phyloP scores from a whole-genome alignment of 192 early-diverging fungal species.

The Backusella parvicylindrica region DNA sequence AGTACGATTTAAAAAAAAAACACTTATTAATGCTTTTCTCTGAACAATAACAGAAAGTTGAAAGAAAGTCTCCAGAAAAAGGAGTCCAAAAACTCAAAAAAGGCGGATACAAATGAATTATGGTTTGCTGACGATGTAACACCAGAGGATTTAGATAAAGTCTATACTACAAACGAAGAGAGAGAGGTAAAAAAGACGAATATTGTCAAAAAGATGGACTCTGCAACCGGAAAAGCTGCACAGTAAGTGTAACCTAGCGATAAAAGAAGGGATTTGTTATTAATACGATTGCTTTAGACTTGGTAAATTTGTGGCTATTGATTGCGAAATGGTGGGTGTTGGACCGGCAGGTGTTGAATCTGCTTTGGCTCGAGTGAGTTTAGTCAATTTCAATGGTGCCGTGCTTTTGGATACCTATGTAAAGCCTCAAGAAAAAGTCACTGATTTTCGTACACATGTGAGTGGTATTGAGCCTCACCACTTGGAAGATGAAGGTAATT shows the following conservation, averaged over 20 bases:
- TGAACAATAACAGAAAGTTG: conserved; percentile 16
- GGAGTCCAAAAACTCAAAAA: neutral
- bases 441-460: conserved; percentile 90
- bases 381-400: conserved; percentile 94
- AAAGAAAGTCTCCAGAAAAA: conserved; percentile 10
- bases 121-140: conserved; percentile 55
- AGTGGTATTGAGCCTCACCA: conserved; percentile 87
- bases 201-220: conserved; percentile 29
- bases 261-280: neutral
- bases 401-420: conserved; percentile 85
- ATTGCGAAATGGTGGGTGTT: conserved; percentile 99
- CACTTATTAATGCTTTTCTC: conserved; percentile 20
- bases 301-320: conserved; percentile 92
- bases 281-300: conserved; percentile 40
- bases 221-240: conserved; percentile 19
- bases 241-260: conserved; percentile 8
- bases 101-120: conserved; percentile 37
- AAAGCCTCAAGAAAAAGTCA: conserved; percentile 74
- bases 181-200: conserved; percentile 33
- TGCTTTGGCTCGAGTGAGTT: conserved; percentile 84
- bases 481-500: conserved; percentile 42
- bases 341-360: conserved; percentile 80
- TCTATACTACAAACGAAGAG: conserved; percentile 38
- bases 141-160: conserved; percentile 42
- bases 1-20: neutral